Percentiles rank a stretch among this genome's conserved stretches.
Conservation (phyloP, 2,329 filamentous ascomycete species). For the Fusarium irregulare region DNA sequence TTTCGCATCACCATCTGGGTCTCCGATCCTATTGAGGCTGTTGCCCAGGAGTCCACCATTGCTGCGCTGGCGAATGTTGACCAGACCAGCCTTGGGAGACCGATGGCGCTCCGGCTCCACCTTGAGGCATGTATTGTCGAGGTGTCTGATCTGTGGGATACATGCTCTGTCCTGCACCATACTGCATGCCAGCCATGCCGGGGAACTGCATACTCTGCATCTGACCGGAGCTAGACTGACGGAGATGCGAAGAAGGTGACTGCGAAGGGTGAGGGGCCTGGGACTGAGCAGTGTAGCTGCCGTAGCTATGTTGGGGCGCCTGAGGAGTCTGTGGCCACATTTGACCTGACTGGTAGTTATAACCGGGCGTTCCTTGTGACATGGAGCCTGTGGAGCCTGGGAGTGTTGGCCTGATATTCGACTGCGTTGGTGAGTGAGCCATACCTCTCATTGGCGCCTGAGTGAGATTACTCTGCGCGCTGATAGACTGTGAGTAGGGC, state of each 20-base stretch:
- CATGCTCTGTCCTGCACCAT: slow-evolving; percentile 67
- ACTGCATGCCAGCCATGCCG: slow-evolving; percentile 70
- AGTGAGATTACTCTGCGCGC: slow-evolving; percentile 76
- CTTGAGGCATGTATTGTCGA: slow-evolving; percentile 75
- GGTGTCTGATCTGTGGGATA: slow-evolving; percentile 72
- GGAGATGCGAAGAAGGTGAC: slow-evolving; percentile 69
- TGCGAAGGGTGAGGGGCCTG: slow-evolving; percentile 64
- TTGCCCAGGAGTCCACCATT: slow-evolving; percentile 66
- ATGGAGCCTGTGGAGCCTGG: slow-evolving; percentile 65
- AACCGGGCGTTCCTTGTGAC: slow-evolving; percentile 64
- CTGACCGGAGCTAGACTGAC: slow-evolving; percentile 66
- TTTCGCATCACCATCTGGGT: slow-evolving; percentile 31
- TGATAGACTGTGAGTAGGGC: slow-evolving; percentile 76
- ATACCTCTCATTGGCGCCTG: slow-evolving; percentile 79
- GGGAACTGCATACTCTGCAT: slow-evolving; percentile 72
- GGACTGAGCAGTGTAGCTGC: slow-evolving; percentile 64
- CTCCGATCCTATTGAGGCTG: slow-evolving; percentile 54
- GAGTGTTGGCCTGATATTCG: slow-evolving; percentile 73
- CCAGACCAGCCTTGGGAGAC: slow-evolving; percentile 66
- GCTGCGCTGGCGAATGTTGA: slow-evolving; percentile 71
- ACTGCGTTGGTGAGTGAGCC: slow-evolving; percentile 65
- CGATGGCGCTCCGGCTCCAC: slow-evolving; percentile 62
- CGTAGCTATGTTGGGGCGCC: slow-evolving; percentile 66
- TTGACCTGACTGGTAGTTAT: slow-evolving; percentile 71
- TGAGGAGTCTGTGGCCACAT: slow-evolving; percentile 77